These are phyloP conservation scores for Ascochyta clinopodiicola DNA, from an alignment of 2,329 filamentous ascomycete species.

Conservation along the genomic window DNA sequence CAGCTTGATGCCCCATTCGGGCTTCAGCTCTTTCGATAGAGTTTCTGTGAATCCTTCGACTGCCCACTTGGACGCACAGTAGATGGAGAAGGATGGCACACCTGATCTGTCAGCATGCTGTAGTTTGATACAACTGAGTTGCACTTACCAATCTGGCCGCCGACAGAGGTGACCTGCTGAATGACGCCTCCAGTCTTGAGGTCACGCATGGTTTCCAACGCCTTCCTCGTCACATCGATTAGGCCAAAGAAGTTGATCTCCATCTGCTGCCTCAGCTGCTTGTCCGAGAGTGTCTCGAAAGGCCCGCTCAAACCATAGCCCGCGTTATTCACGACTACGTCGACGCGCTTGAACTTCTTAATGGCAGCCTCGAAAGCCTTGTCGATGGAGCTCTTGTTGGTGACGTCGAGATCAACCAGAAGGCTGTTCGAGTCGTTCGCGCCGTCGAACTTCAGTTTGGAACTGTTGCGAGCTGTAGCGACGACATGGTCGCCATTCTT, in stretches of 20 bases:
- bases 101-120: slow-evolving; percentile 2
- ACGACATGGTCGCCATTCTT: slow-evolving; percentile 53
- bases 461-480: slow-evolving; percentile 55
- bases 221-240: slow-evolving; percentile 59
- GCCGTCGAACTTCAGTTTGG: slow-evolving; percentile 49
- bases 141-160: slow-evolving; percentile 52
- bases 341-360: slow-evolving; percentile 61
- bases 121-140: background rate
- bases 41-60: slow-evolving; percentile 58
- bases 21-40: slow-evolving; percentile 52
- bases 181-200: slow-evolving; percentile 61
- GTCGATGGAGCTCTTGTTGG: slow-evolving; percentile 53
- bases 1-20: slow-evolving; percentile 56
- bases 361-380: slow-evolving; percentile 54
- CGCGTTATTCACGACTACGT: slow-evolving; percentile 68
- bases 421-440: slow-evolving; percentile 57
- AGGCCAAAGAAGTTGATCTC: slow-evolving; percentile 68
- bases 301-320: slow-evolving; percentile 63
- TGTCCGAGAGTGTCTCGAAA: slow-evolving; percentile 60
- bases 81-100: slow-evolving; percentile 42
- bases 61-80: slow-evolving; percentile 53
- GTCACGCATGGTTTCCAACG: slow-evolving; percentile 54
- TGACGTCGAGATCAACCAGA: slow-evolving; percentile 61
- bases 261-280: slow-evolving; percentile 60
- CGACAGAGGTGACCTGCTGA: slow-evolving; percentile 63